phyloP scores from a whole-genome alignment of 176 grass and related monocot species.

The Carex parvula region DNA sequence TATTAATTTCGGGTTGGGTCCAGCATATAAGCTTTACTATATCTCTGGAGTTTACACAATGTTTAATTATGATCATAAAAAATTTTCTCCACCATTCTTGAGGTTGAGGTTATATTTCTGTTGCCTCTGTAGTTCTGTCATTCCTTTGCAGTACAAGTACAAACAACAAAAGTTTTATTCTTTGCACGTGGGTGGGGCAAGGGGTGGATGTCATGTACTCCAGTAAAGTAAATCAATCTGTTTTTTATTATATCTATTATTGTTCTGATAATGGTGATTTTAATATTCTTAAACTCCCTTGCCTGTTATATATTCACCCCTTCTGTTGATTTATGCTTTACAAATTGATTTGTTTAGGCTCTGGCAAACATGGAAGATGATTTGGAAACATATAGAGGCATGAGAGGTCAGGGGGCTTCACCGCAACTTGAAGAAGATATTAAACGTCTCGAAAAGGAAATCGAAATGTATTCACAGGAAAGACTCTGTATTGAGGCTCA shows the following conservation, averaged over 20 bases:
- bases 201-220: background rate
- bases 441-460: conserved; percentile 72
- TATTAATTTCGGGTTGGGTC: background rate
- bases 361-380: conserved; percentile 75
- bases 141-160: background rate
- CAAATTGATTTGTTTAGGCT: conserved; percentile 48
- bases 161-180: background rate
- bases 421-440: conserved; percentile 91
- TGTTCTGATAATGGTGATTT: background rate
- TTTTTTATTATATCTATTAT: background rate
- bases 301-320: background rate
- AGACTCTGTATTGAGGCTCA: conserved; percentile 92
- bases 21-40: background rate
- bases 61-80: background rate
- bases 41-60: background rate
- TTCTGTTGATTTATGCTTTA: conserved; percentile 5
- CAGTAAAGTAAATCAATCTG: background rate
- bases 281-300: background rate
- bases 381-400: conserved; percentile 59
- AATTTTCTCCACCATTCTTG: background rate
- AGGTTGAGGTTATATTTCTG: background rate
- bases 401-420: conserved; percentile 75
- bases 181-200: background rate
- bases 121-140: background rate
- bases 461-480: conserved; percentile 78